These are phyloP conservation scores for Colletotrichum orbiculare DNA, from an alignment of 2,329 filamentous ascomycete species.

Conservation along the genomic window DNA sequence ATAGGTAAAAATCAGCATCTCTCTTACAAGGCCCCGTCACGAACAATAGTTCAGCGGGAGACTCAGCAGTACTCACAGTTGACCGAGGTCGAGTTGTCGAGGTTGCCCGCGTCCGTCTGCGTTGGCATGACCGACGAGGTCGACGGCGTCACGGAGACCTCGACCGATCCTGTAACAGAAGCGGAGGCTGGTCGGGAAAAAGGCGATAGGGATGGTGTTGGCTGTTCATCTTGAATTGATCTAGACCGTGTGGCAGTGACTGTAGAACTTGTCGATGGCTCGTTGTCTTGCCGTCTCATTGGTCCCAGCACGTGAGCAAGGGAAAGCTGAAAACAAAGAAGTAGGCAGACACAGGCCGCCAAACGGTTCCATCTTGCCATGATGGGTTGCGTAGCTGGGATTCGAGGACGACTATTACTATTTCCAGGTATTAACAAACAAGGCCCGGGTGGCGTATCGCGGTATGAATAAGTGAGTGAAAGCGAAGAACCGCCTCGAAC, in stretches of 20 bases:
- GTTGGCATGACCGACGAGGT: conserved; percentile 25
- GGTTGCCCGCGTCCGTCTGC: conserved; percentile 35
- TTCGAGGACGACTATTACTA: no score
- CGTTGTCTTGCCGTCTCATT: conserved; percentile 48
- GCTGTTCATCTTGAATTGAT: conserved; percentile 11
- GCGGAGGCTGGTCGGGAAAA: conserved; percentile 9
- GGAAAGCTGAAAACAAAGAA: conserved; percentile 51
- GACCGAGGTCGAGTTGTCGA: conserved; percentile 46
- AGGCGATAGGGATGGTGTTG: conserved; percentile 2
- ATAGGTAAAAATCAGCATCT: conserved; percentile 15
- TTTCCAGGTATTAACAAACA: neutral
- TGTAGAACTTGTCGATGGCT: conserved; percentile 38
- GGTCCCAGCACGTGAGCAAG: conserved; percentile 47
- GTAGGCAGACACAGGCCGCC: conserved; percentile 53
- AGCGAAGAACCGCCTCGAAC: conserved; percentile 8
- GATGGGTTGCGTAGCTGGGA: neutral
- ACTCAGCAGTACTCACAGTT: conserved; percentile 38
- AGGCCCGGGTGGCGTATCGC: neutral
- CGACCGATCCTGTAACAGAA: conserved; percentile 8
- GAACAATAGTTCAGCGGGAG: neutral
- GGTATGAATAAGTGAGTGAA: conserved; percentile 2
- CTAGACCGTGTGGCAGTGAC: conserved; percentile 26
- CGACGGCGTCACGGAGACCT: conserved; percentile 5
- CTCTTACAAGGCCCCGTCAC: no score
- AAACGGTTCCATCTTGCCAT: conserved; percentile 44